Evolutionary conservation across 2,329 filamentous ascomycete species (phyloP).

Genomic region (Dothidotthia symphoricarpi): DNA sequence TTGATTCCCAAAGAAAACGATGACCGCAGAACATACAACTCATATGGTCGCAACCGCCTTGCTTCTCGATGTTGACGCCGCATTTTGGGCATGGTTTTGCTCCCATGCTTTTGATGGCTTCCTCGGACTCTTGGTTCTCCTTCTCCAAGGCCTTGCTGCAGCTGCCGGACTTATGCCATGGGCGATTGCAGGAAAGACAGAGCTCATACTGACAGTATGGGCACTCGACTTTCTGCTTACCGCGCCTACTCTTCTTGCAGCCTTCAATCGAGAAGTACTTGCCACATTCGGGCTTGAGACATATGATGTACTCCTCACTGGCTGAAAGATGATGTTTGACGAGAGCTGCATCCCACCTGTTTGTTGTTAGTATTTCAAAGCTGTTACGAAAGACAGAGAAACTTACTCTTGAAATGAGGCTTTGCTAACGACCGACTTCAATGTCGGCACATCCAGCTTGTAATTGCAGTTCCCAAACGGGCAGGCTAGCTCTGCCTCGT

Average conservation of each 20-base stretch:
- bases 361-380: constrained; percentile 1
- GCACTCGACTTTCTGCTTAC: constrained; percentile 18
- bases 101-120: constrained; percentile 20
- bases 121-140: constrained; percentile 17
- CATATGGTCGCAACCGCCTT: constrained; percentile 28
- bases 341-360: constrained; percentile 24
- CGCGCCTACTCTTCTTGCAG: constrained; percentile 6
- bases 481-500: constrained; percentile 15
- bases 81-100: constrained; percentile 30
- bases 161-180: constrained; percentile 13
- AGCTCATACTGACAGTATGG: constrained; percentile 22
- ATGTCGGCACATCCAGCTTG: constrained; percentile 6
- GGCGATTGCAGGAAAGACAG: constrained; percentile 23
- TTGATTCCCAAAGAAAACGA: no score
- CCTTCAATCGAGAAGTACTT: constrained; percentile 23
- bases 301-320: constrained; percentile 15
- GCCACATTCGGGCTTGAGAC: constrained; percentile 20
- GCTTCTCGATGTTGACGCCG: constrained; percentile 27
- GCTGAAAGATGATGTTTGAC: constrained; percentile 13
- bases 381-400: neutral
- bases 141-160: constrained; percentile 18
- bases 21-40: constrained; percentile 13
- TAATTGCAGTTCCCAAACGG: constrained; percentile 14
- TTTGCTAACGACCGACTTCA: constrained; percentile 12
- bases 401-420: constrained; percentile 17